phyloP scores from a whole-genome alignment of 2,329 filamentous ascomycete genomes.

The Beauveria varroae region DNA sequence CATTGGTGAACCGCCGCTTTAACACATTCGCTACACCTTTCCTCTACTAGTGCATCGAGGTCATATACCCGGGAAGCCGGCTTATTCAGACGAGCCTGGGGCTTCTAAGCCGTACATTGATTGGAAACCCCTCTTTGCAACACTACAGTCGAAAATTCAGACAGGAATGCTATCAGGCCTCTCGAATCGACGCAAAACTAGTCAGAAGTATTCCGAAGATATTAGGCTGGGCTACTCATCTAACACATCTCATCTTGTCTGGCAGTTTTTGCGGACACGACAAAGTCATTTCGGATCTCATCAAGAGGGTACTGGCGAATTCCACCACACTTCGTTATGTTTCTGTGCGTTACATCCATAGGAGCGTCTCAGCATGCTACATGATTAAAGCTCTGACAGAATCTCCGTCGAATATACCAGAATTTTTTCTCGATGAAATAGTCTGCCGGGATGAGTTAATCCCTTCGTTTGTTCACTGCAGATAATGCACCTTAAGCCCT shows the following conservation, averaged over 20 bases:
- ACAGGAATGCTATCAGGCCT: rapidly evolving
- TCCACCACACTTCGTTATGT: background rate
- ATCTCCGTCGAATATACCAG: background rate
- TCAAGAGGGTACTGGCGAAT: background rate
- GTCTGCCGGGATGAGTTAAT: no score
- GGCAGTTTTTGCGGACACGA: no score
- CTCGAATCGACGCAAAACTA: no score
- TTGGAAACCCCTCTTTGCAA: no score
- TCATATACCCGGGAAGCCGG: no score
- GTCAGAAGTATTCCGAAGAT: no score
- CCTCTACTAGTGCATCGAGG: background rate
- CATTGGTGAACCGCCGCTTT: background rate
- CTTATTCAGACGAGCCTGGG: no score
- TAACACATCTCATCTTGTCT: background rate
- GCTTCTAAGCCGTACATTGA: no score
- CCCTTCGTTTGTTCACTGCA: no score
- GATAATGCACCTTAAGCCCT: no score
- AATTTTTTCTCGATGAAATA: background rate
- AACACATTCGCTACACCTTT: background rate
- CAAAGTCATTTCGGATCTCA: background rate
- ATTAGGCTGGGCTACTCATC: background rate
- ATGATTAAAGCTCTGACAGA: background rate
- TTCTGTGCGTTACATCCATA: background rate
- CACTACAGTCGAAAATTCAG: no score
- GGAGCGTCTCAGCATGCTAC: rapidly evolving